Conservation (phyloP, 345 rosid species). For the Cardamine resedifolia region DNA sequence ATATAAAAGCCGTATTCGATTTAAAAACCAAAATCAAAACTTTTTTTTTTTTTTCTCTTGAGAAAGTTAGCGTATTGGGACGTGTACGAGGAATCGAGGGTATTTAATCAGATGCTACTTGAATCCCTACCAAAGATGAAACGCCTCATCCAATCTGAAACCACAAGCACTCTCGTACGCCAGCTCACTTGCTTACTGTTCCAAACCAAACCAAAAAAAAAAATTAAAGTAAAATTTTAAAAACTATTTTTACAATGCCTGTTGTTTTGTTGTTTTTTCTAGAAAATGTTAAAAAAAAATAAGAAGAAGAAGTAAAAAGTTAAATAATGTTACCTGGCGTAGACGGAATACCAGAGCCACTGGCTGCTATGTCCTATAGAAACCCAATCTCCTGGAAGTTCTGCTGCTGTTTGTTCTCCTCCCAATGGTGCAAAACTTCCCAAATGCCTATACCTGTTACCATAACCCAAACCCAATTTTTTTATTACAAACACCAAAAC, state of each 20-base stretch:
- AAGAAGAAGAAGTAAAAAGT: neutral
- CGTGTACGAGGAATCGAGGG: neutral
- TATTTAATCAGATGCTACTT: constrained; percentile 56
- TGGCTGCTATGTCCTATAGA: constrained; percentile 89
- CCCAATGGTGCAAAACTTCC: constrained; percentile 98
- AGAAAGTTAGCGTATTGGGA: constrained; percentile 1
- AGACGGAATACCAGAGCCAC: constrained; percentile 99
- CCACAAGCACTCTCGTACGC: constrained; percentile 91
- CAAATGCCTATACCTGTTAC: constrained; percentile 75
- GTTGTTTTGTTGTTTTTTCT: neutral
- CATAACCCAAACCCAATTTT: neutral
- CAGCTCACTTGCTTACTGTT: constrained; percentile 95
- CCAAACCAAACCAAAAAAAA: neutral
- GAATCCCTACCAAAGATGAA: constrained; percentile 91
- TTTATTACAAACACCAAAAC: neutral
- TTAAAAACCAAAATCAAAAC: neutral
- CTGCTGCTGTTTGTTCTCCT: constrained; percentile 98
- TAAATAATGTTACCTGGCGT: constrained; percentile 54
- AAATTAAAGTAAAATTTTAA: neutral
- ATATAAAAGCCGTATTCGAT: neutral
- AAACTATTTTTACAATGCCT: neutral
- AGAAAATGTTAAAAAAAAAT: neutral
- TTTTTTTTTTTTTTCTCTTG: neutral
- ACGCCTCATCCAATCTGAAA: constrained; percentile 90
- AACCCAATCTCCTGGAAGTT: constrained; percentile 96